Base-by-base conservation (phyloP, 2,329 filamentous ascomycete genomes). In the Neopestalotiopsis sp. region DNA sequence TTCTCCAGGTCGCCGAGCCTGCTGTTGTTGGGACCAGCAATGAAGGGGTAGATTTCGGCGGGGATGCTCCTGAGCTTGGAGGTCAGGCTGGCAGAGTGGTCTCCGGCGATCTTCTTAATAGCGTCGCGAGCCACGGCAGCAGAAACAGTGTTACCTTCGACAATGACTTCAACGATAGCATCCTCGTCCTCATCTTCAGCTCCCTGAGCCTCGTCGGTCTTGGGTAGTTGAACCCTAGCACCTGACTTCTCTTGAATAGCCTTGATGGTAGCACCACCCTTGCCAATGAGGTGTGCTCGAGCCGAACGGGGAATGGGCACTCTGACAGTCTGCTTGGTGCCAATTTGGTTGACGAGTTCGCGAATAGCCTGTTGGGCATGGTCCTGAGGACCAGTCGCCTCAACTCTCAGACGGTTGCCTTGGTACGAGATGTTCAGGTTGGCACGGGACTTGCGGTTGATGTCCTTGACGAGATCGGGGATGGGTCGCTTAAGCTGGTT, bases 21-120 rank as follows among this genome's bases (percentile, higher is more conserved):
- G 61, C 88, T 84, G 78, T 94, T 93, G 78, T 92, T 88, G 10
- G 91, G 89, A 63, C 94, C 94, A 30, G 94, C 92, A 79, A 99
- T 91, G 84, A 99, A 99, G 66, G 95, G 95, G 82, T 96, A 99
- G 81, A 96, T 97, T 78, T 97, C 94, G 32, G 94, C 89, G 7
- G 96, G 95, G 69, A 99, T 92, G 63, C 91, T 90, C 80, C 91
- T 94, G 72, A 99, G 82, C 75, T 93, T 94, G 68, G 94, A 87
- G 82, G 89, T 96, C 77, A 95, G 89, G 74, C 92, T 95, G 67
- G 94, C 92, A 66, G 93, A 91, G 71, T 94, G 91, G 81, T 98
- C 94, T 75, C 92, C 92, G 68, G 94, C 94, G 78, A 98, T 98
- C 75, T 91, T 92, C 76, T 94, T 87, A 75, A 99, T 96, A 74